These are phyloP conservation scores for Claviceps monticola DNA, from an alignment of 2,329 filamentous ascomycete species.

Conservation along the genomic window DNA sequence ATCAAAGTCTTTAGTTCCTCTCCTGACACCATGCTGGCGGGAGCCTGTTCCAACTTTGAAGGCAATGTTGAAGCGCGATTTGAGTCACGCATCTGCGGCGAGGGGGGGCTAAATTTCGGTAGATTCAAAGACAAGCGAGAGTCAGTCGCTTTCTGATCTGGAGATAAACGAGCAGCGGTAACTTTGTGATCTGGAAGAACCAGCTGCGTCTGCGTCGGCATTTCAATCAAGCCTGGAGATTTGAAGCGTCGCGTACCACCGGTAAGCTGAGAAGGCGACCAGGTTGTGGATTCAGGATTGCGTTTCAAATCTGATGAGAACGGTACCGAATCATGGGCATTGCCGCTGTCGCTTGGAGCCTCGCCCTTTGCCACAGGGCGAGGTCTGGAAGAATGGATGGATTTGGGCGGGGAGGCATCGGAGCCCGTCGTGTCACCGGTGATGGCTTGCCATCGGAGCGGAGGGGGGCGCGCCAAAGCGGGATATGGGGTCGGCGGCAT, in stretches of 20 bases:
- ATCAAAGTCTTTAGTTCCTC: constrained; percentile 43
- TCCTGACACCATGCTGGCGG: constrained; percentile 38
- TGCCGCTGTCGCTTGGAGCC: constrained; percentile 29
- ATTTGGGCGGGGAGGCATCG: constrained; percentile 18
- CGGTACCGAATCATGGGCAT: constrained; percentile 38
- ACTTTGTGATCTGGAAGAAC: constrained; percentile 31
- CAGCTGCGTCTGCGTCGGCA: constrained; percentile 11
- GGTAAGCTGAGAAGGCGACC: constrained; percentile 22
- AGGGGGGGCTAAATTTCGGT: constrained; percentile 29
- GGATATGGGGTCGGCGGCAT: constrained; percentile 19
- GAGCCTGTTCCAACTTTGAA: constrained; percentile 29
- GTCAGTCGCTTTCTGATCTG: constrained; percentile 34
- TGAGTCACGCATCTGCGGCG: constrained; percentile 11
- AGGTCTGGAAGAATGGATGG: constrained; percentile 10
- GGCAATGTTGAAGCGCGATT: constrained; percentile 39
- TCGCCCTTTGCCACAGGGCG: constrained; percentile 24
- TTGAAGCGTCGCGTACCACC: constrained; percentile 30
- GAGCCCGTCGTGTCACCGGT: constrained; percentile 26
- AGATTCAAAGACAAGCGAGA: constrained; percentile 40
- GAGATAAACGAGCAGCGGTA: constrained; percentile 38
- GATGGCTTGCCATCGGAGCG: constrained; percentile 34
- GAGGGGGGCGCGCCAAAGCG: constrained; percentile 25
- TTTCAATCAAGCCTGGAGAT: constrained; percentile 20
- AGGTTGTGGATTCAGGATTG: constrained; percentile 34
- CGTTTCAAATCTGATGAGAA: constrained; percentile 40